Conservation (phyloP, 805 yeast species). For the Sugiyamaella valdiviana region DNA sequence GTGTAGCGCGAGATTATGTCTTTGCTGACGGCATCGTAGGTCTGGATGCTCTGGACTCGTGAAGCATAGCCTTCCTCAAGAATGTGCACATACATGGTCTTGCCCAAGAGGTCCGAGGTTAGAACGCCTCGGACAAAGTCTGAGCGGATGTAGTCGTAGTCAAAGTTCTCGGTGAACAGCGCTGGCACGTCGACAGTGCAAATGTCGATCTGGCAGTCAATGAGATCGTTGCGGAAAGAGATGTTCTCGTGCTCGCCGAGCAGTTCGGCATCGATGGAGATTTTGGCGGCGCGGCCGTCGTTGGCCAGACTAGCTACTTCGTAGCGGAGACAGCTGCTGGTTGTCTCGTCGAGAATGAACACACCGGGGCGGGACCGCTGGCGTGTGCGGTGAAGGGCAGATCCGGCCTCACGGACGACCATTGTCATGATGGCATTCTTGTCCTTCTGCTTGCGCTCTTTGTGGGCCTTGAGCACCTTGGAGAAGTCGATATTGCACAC, state of each 20-base stretch:
- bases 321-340: slow-evolving; percentile 75
- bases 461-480: slow-evolving; percentile 67
- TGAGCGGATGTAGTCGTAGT: slow-evolving; percentile 76
- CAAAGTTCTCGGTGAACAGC: slow-evolving; percentile 92
- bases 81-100: slow-evolving; percentile 83
- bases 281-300: slow-evolving; percentile 30
- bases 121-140: slow-evolving; percentile 90
- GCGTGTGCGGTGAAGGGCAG: slow-evolving; percentile 79
- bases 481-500: slow-evolving; percentile 84
- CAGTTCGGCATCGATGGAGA: slow-evolving; percentile 77
- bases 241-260: slow-evolving; percentile 64
- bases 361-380: slow-evolving; percentile 76
- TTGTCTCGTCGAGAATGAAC: slow-evolving; percentile 68
- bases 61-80: slow-evolving; percentile 81
- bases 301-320: slow-evolving; percentile 57
- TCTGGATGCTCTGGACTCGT: slow-evolving; percentile 90
- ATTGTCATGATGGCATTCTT: slow-evolving; percentile 91
- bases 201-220: slow-evolving; percentile 94
- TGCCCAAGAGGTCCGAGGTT: slow-evolving; percentile 82
- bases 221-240: slow-evolving; percentile 79
- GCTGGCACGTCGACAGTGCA: slow-evolving; percentile 94
- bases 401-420: slow-evolving; percentile 74
- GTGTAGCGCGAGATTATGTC: slow-evolving; percentile 89
- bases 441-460: slow-evolving; percentile 61
- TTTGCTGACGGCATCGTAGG: slow-evolving; percentile 85